phyloP scores from a whole-genome alignment of 257 asterid species.

The Ophiorrhiza pumila region DNA sequence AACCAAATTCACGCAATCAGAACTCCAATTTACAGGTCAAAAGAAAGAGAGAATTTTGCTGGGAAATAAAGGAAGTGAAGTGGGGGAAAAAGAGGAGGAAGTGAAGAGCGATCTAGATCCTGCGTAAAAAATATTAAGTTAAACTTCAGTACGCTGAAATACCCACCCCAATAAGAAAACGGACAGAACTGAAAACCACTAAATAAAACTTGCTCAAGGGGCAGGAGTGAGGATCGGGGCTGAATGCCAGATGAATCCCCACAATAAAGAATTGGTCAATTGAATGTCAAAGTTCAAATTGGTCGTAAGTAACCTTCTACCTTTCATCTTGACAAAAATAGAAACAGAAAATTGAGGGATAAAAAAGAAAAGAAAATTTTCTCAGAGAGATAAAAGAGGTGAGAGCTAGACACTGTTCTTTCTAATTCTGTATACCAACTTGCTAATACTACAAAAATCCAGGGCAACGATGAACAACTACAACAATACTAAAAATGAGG shows the following conservation, averaged over 20 bases:
- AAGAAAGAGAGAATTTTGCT: neutral
- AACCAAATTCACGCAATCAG: constrained; percentile 42
- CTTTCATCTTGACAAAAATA: neutral
- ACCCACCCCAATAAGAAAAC: neutral
- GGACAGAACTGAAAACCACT: neutral
- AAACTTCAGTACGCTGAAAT: neutral
- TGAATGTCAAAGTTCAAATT: neutral
- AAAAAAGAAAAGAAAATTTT: neutral
- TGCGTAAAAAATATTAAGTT: neutral
- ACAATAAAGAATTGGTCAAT: neutral
- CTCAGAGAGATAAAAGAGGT: neutral
- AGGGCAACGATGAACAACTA: neutral
- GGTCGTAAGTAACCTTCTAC: neutral
- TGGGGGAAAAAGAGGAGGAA: too few species aligned
- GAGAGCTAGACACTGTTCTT: neutral
- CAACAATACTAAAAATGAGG: neutral
- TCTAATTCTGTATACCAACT: neutral
- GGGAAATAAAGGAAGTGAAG: neutral
- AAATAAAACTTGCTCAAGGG: neutral
- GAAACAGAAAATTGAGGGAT: neutral
- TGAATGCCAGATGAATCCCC: neutral
- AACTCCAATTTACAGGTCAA: constrained; percentile 14
- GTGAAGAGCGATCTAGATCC: neutral
- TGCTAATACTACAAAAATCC: neutral
- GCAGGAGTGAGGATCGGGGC: neutral